Evolutionary conservation across 352 stramenopile genomes (phyloP), one percentile per base, ranked within the genome.

Genomic region (Phytophthora uliginosa): DNA sequence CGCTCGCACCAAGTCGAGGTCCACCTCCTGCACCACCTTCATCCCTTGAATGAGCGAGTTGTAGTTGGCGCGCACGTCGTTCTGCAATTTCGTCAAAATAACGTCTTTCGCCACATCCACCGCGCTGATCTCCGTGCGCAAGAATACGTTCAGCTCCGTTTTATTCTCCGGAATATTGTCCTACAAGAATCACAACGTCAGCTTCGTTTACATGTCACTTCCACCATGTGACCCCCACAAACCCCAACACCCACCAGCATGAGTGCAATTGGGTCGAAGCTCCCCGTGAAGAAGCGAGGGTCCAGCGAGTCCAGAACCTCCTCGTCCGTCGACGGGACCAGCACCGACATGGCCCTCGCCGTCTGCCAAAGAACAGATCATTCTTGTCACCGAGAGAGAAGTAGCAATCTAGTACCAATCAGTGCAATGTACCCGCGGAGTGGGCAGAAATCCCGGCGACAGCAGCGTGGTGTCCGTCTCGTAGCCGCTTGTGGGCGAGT

Each of bases 1-100:
- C 22, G 90, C 89, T 42, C 87, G 83, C 53, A 95, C 81, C 33
- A 97, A 76, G 64, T 97, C 89, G 20, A 97, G 68, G 70, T 97
- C 90, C 24, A 97, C 90, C 36, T 97, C 89, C 50, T 97, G 88
- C 50, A 97, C 90, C 28, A 94, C 86, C 45, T 92, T 95, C 86
- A 97, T 95, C 18, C 90, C 90, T 69, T 95, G 79, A 61, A 96
- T 94, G 26, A 97, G 84, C 34, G 88, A 76, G 50, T 81, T 84
- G 63, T 95, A 86, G 52, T 97, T 96, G 8, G 78, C 78, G 3
- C 88, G 90, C 52, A 97, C 88, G 17, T 96, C 87, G 40, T 95
- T 86, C n/a, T 91, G 88, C n/a, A 97, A 66, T 22, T 90, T 89
- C 0, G 81, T 65, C 36, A 92, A 59, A 62, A 97, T 88, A 6